Evolutionary conservation across 345 rosid species (phyloP).

Genomic region (Cardiospermum halicacabum): DNA sequence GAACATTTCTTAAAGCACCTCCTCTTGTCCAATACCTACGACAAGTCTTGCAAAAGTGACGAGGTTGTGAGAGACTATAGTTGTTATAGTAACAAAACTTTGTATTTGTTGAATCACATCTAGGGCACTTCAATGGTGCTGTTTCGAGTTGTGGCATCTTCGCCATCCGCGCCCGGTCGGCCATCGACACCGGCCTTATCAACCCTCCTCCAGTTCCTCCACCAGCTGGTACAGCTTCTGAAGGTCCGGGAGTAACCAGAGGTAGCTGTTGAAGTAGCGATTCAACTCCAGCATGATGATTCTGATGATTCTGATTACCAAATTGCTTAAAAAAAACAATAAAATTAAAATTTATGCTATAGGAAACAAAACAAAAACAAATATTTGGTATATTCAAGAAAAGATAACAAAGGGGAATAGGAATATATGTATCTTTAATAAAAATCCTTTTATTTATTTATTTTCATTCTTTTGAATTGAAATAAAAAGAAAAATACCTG

Average conservation of each 20-base stretch:
- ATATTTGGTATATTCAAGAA: slow-evolving; percentile 46
- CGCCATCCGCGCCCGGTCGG: slow-evolving; percentile 65
- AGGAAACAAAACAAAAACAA: neutral
- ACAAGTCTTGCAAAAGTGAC: slow-evolving; percentile 77
- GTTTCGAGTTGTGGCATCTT: slow-evolving; percentile 54
- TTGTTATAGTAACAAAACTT: slow-evolving; percentile 86
- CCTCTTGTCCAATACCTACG: slow-evolving; percentile 86
- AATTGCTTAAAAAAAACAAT: neutral
- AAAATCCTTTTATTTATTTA: slow-evolving; percentile 11
- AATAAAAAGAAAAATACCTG: slow-evolving; percentile 27
- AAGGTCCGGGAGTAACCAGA: slow-evolving; percentile 36
- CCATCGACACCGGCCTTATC: slow-evolving; percentile 60
- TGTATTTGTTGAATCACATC: slow-evolving; percentile 75
- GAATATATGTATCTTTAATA: slow-evolving; percentile 49
- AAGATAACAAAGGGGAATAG: slow-evolving; percentile 41
- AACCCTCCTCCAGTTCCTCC: slow-evolving; percentile 26
- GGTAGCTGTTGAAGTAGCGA: slow-evolving; percentile 46
- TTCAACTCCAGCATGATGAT: neutral
- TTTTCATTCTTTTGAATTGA: neutral
- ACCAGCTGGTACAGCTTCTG: slow-evolving; percentile 25
- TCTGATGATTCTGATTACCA: slow-evolving; percentile 23
- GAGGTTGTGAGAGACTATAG: slow-evolving; percentile 75
- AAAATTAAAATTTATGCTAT: no score
- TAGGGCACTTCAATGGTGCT: slow-evolving; percentile 63
- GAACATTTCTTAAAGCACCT: slow-evolving; percentile 67